Evolutionary conservation across 257 asterid species (phyloP), one percentile per base, ranked within the genome.

Genomic region (Perilla frutescens): DNA sequence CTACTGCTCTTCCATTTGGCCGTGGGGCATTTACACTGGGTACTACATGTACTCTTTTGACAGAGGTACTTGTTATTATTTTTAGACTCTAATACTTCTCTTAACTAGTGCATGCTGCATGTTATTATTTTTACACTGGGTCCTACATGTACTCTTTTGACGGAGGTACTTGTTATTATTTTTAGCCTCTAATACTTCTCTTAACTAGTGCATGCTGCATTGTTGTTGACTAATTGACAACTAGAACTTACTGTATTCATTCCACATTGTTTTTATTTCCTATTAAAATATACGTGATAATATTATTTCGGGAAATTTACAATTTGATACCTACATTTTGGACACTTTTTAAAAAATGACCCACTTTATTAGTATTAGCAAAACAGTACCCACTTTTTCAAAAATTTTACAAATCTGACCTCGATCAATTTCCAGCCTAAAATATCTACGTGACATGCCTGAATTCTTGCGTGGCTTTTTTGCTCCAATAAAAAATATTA

Each of bases 21-120:
- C 99, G 99, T 73, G 98, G 99, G 70, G 99, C 98, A 74, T 89
- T 94, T 80, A 94, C 98, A 29, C 87, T 94, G 87, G 97, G 97
- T 64, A 94, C 98, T 41, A 87, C 88, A 54, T 87, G 90, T 82
- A 94, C 99, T 36, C 93, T 94, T 72, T 77, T 94, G 77, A 94
- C 99, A 31, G 99, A 94, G 99, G 99, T 94, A 80, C 81, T 70
- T 72, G 20, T 43, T 59, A 11, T 48, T 15, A 34, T 20, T 51
- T 57, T 71, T 48, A 55, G 43, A 44, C 5, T 76, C 45, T 54
- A 20, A 9, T 47, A 40, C 31, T 65, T 71, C 14, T 66, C 76
- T 29, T 50, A 56, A 43, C 72, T 44, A 7, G 59, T 71, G 59
- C 55, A 36, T n/a, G 57, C 44, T 62, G 44, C 31, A 68, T 34